Conservation (phyloP, 441 rosid species). For the Macaranga tanarius region DNA sequence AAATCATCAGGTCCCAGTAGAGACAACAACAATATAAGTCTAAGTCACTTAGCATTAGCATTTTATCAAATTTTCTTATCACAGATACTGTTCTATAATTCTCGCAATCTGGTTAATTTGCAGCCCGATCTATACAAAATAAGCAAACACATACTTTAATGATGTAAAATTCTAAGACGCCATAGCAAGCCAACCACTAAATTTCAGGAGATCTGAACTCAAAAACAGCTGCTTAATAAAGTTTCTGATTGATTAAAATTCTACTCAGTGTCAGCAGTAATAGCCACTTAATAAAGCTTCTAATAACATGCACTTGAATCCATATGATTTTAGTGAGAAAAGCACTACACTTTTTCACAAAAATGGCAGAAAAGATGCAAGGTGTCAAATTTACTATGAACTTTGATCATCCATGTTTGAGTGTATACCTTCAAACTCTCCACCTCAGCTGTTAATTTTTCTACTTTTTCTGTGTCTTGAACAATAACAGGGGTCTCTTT, state of each 20-base stretch:
- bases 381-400: neutral
- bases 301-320: neutral
- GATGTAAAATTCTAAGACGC: neutral
- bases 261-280: neutral
- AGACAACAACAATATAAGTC: conserved; percentile 3
- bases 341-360: neutral
- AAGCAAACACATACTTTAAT: neutral
- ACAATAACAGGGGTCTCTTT: conserved; percentile 84
- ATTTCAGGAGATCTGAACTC: neutral
- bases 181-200: neutral
- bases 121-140: neutral
- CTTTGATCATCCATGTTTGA: conserved; percentile 12
- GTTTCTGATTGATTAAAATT: neutral
- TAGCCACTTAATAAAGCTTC: neutral
- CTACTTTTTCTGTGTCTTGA: conserved; percentile 80
- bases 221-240: neutral
- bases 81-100: neutral
- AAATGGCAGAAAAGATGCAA: neutral
- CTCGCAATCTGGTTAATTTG: neutral
- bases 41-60: neutral
- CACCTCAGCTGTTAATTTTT: conserved; percentile 62
- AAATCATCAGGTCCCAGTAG: conserved; percentile 25
- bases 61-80: neutral
- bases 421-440: conserved; percentile 79
- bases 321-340: neutral